Conservation (phyloP, 164 flowering plant genomes). For the Dillenia turbinata region DNA sequence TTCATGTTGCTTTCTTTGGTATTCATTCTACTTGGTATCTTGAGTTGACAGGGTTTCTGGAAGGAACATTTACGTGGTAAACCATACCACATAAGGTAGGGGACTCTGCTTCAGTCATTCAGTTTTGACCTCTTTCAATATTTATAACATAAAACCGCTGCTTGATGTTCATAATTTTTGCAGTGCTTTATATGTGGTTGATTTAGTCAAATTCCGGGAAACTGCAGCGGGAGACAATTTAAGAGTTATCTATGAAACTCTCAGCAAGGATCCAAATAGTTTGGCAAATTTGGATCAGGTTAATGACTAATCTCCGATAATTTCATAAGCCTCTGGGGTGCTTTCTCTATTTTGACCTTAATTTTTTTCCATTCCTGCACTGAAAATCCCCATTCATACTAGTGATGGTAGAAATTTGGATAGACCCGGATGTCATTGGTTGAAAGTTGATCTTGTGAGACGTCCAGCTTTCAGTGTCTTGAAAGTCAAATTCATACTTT, state of each 20-base stretch:
- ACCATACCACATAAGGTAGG: conserved; percentile 92
- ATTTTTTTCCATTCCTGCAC: too few species aligned
- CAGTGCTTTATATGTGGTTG: conserved; percentile 98
- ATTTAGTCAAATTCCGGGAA: conserved; percentile 84
- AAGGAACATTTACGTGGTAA: conserved; percentile 91
- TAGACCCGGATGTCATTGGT: too few species aligned
- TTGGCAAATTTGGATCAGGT: conserved; percentile 94
- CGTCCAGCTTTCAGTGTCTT: too few species aligned
- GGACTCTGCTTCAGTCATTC: background rate
- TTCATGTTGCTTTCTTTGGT: background rate
- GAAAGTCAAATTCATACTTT: too few species aligned
- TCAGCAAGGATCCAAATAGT: conserved; percentile 99
- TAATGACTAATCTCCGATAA: conserved; percentile 1
- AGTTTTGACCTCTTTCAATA: background rate
- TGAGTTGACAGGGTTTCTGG: conserved; percentile 81
- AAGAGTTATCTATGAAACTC: conserved; percentile 90
- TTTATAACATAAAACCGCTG: background rate
- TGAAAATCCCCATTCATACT: too few species aligned
- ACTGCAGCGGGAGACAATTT: conserved; percentile 99
- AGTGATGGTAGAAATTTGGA: too few species aligned
- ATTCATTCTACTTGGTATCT: conserved; percentile 1
- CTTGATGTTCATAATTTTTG: conserved; percentile 21
- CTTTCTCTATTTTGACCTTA: too few species aligned
- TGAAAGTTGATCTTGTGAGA: too few species aligned
- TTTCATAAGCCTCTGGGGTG: conserved; percentile 1